These are phyloP conservation scores for Xylaria castorea DNA, from an alignment of 495 filamentous ascomycete genomes.

Conservation along the genomic window DNA sequence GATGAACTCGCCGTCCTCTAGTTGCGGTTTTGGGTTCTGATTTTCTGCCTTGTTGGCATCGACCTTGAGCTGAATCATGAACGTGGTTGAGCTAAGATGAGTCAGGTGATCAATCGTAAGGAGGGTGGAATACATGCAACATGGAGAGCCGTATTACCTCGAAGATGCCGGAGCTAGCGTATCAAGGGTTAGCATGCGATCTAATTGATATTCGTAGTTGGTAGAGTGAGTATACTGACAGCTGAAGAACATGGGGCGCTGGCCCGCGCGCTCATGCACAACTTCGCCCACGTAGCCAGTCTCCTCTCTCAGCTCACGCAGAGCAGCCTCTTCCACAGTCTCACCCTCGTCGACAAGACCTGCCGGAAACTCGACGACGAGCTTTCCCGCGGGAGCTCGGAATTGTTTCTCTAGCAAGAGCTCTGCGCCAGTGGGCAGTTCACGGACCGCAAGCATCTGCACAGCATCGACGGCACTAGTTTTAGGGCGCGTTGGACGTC, in stretches of 20 bases:
- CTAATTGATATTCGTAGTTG: not conserved
- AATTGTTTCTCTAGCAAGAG: constrained; percentile 78
- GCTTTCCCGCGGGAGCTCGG: constrained; percentile 73
- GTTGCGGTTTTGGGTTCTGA: constrained; percentile 66
- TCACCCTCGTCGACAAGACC: constrained; percentile 78
- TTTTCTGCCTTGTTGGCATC: constrained; percentile 63
- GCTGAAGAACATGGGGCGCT: constrained; percentile 75
- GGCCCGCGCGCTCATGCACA: constrained; percentile 29
- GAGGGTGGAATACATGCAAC: not conserved
- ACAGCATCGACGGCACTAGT: constrained; percentile 74
- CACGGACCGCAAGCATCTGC: constrained; percentile 75
- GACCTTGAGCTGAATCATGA: constrained; percentile 71
- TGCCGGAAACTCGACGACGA: constrained; percentile 76
- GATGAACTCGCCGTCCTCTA: constrained; percentile 81
- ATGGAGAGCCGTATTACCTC: constrained; percentile 28
- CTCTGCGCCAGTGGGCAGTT: constrained; percentile 55
- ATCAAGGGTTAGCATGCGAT: not conserved
- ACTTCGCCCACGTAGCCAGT: constrained; percentile 78
- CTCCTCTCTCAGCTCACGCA: constrained; percentile 80
- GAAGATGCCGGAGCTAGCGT: constrained; percentile 46
- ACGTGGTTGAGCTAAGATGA: constrained; percentile 65
- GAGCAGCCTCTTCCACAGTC: constrained; percentile 70
- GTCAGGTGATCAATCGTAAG: not conserved
- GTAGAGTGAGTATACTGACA: constrained; percentile 52
- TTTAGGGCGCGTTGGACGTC: constrained; percentile 66